Base-by-base conservation (phyloP, 805 yeast species). In the Candida wancherniae region DNA sequence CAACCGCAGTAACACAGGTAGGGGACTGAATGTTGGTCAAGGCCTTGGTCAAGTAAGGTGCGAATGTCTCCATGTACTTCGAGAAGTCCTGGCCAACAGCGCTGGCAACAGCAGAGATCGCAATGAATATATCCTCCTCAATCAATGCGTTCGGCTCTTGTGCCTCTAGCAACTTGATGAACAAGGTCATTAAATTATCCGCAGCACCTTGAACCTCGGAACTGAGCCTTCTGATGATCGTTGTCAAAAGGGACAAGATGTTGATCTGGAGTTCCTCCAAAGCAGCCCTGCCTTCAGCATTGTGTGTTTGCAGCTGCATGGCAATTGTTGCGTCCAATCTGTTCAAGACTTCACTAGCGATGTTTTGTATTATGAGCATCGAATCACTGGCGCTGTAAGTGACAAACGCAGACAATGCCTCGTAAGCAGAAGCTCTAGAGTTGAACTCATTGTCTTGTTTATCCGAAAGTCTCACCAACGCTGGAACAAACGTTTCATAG, bases 341-440 rank as follows among this genome's bases (percentile, higher is more conserved):
- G 37, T 61, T 62, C 51, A 90, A 67, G 15, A 81, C 78, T 45
- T 81, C 88, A 6, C 77, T 63, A 2, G 96, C 94, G 44, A 90
- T 73, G 27, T 71, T 67, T 39, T 82, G 79, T 21, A 88, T 80
- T 15, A 77, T 58, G 21, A 75, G 76, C 56, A 83, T 68, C 23
- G 82, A 82, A 48, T 76, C 84, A 26, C 68, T 69, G 5, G 94
- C 77, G 50, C 90, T 71, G 57, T 73, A 82, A 28, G 78, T 70
- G 15, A 90, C 95, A 51, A 88, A 65, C 0, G 90, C 71, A 2
- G 95, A 79, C 44, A 92, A 64, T 0, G 97, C 94, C 60, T 94
- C 96, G 56, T 86, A 92, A 2, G 97, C 94, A n/a, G 97, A 86
- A 2, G 97, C 90, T 53, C 97, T 74, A 5, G 94, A 75, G 37